Evolutionary conservation across 164 flowering plant species (phyloP), one percentile per base, ranked within the genome.

Genomic region (Berberis vulgaris): DNA sequence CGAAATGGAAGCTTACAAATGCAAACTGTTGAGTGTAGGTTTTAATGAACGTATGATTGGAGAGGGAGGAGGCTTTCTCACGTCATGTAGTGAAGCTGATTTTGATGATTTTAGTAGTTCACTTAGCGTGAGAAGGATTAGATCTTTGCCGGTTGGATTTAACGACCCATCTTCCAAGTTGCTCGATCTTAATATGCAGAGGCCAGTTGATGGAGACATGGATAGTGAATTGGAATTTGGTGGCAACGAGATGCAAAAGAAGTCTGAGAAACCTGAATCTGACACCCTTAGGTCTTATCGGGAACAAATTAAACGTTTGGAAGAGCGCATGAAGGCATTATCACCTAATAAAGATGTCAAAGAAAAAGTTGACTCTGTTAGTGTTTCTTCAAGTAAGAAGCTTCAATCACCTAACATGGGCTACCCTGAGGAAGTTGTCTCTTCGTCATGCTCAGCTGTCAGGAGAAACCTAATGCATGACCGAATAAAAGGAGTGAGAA

Each of bases 1-100:
- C 59, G 96, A 91, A 75, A 75, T 89, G 52, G 83, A 89, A 71
- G 85, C 95, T 60, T 89, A 84, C 67, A 79, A 74, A 67, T 76
- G 71, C 68, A 86, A 81, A 57, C 77, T 91, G 49, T 4, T 81
- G 60, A 84, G 91, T 78, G 13, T 88, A 70, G 96, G 96, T 2
- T 77, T 66, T 49, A 54, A 50, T 54, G 95, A 83, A 71, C n/a
- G 74, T 7, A 78, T 67, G 45, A 66, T 57, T 2, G 13, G 62
- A 62, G 86, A 85, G 49, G 58, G 71, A 0, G 85, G 83, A 41
- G 26, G 26, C 26, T 26, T 26, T 26, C 72, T 66, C 59, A 61
- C 9, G 50, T 65, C 38, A n/a, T 75, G 59, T 62, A 74, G 53
- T 53, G 81, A 78, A 44, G 43, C 47, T 13, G 49, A 63, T 8